Conservation (phyloP, 2,329 filamentous ascomycete species). For the Aspergillus caelatus region DNA sequence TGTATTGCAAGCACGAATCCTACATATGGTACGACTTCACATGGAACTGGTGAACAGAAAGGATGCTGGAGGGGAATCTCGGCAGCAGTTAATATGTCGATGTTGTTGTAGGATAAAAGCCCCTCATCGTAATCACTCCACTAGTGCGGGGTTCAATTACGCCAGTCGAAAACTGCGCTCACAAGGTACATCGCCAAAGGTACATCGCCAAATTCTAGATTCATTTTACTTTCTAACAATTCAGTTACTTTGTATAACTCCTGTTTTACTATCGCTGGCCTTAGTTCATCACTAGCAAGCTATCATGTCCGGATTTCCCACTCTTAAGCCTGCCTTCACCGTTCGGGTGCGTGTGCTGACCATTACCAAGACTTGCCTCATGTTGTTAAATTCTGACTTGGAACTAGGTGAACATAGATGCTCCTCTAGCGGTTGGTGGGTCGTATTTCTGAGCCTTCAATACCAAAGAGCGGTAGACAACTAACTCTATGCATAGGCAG, state of each 20-base stretch:
- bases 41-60: not conserved
- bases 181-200: not conserved
- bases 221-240: not conserved
- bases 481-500: slow-evolving; percentile 32
- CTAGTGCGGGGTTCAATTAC: not conserved
- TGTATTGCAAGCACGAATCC: not conserved
- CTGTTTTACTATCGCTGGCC: not conserved
- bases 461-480: not conserved
- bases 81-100: not conserved
- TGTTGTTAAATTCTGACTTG: not conserved
- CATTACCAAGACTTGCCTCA: not conserved
- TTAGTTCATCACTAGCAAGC: slow-evolving; percentile 18
- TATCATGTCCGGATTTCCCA: slow-evolving; percentile 42
- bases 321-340: slow-evolving; percentile 45
- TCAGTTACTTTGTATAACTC: not conserved
- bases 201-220: not conserved
- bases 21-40: not conserved
- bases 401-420: slow-evolving; percentile 37
- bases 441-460: not conserved
- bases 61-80: too few relatives aligned
- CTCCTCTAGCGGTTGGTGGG: slow-evolving; percentile 36
- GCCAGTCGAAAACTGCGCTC: not conserved
- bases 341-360: slow-evolving; percentile 31
- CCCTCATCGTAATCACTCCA: not conserved
- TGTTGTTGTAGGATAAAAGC: not conserved